phyloP scores from a whole-genome alignment of 495 filamentous ascomycete genomes.

The Thozetella sp. region DNA sequence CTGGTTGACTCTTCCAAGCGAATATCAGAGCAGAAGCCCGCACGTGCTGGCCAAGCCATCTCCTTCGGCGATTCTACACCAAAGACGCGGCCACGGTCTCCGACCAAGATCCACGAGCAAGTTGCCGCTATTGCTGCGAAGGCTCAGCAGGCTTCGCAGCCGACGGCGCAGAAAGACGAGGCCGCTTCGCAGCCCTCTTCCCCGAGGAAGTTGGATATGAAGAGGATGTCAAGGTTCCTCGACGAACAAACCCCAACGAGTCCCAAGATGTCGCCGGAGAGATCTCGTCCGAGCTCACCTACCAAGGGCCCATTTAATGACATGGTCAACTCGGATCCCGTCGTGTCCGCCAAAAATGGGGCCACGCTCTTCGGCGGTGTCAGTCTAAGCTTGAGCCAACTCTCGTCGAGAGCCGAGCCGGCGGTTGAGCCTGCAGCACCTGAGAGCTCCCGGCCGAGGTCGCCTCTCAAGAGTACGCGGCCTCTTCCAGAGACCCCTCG shows the following conservation, averaged over 20 bases:
- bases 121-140: constrained; percentile 38
- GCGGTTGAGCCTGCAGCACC: constrained; percentile 7
- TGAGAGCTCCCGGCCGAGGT: constrained; percentile 3
- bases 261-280: constrained; percentile 23
- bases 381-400: constrained; percentile 13
- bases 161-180: constrained; percentile 21
- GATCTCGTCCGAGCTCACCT: constrained; percentile 24
- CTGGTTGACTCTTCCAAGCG: constrained; percentile 34
- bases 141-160: constrained; percentile 32
- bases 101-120: constrained; percentile 44
- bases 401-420: constrained; percentile 10
- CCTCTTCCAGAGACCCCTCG: constrained; percentile 20
- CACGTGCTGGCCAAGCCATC: constrained; percentile 28
- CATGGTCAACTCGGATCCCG: constrained; percentile 33
- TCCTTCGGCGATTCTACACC: constrained; percentile 22
- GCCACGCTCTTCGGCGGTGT: constrained; percentile 9
- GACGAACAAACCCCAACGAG: constrained; percentile 27
- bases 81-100: constrained; percentile 27
- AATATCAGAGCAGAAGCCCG: constrained; percentile 19
- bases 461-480: constrained; percentile 21
- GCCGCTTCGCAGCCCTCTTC: constrained; percentile 39
- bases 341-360: constrained; percentile 35
- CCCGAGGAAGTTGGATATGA: constrained; percentile 55
- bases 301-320: constrained; percentile 13
- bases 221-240: constrained; percentile 53